Percentiles rank a stretch among this genome's conserved stretches.
Evolutionary conservation across 345 rosid genomes (phyloP).

Genomic region (Bruguiera sexangula): DNA sequence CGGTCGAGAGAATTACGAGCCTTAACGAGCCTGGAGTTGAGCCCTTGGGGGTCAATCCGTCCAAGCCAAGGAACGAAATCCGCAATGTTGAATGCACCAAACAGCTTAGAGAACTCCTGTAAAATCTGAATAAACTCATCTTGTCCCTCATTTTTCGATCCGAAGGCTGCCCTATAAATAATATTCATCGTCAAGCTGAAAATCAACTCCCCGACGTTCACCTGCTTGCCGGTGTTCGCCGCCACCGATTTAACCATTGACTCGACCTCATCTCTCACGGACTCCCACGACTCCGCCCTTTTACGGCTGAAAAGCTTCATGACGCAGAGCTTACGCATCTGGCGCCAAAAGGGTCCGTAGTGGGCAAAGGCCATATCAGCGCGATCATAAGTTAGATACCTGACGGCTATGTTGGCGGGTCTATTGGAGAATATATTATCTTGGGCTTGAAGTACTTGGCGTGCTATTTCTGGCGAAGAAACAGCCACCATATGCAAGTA

Average conservation of each 20-base stretch:
- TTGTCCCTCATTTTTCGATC: conserved; percentile 17
- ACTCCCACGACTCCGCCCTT: conserved; percentile 30
- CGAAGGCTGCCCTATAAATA: conserved; percentile 26
- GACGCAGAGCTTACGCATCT: conserved; percentile 26
- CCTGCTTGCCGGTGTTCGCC: conserved; percentile 5
- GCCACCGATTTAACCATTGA: not conserved
- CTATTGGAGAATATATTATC: conserved; percentile 24
- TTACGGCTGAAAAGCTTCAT: conserved; percentile 30
- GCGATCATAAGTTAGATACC: conserved; percentile 24
- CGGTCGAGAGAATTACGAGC: conserved; percentile 18
- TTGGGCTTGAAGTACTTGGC: conserved; percentile 26
- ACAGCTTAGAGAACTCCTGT: conserved; percentile 30
- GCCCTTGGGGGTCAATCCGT: conserved; percentile 16
- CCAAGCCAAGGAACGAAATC: conserved; percentile 31
- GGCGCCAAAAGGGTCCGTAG: conserved; percentile 32
- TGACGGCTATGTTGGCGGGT: conserved; percentile 21
- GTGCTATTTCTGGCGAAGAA: conserved; percentile 20
- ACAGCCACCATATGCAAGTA: conserved; percentile 18
- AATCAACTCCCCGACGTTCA: conserved; percentile 21
- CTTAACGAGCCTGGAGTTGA: conserved; percentile 14
- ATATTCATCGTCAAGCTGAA: conserved; percentile 23
- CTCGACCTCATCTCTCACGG: conserved; percentile 22
- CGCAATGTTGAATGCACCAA: conserved; percentile 26
- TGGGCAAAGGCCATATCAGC: conserved; percentile 35
- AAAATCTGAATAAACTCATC: conserved; percentile 24